Evolutionary conservation across 1,284 basidiomycete genomes (phyloP), one percentile per base, ranked within the genome.

Genomic region (Austroboletus olivaceoglutinosus): DNA sequence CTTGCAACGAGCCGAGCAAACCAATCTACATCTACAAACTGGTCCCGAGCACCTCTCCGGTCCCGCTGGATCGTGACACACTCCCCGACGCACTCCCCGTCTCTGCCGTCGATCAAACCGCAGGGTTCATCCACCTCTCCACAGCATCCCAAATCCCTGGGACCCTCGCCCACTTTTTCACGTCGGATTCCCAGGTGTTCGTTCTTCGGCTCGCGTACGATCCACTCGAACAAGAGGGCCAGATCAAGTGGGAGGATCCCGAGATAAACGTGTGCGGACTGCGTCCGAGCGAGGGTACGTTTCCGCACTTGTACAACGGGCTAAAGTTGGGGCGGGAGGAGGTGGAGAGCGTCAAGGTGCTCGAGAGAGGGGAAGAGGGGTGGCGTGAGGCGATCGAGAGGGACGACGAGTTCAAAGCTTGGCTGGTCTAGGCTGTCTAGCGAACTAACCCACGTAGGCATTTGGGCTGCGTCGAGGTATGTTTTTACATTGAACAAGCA

Each of bases 21-120:
- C 67, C 63, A 11, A 67, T 54, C 5, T 68, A 68, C 53, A 8
- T 69, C 37, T 66, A 66, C 54, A 66, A 66, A 30, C 64, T 66
- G 45, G 48, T 70, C 38, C 39, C 51, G 5, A 16, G 55, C 38
- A 51, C 58, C 25, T 40, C 52, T 8, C 40, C 52, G 0, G 45
- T 63, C 16, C 56, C 62, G 2, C 11, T 52, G 4, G 37, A 49
- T 34, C 23, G 43, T 10, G 34, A 56, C 2, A 38, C 23, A 1
- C 47, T 68, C 7, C 67, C 65, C 8, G 18, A 29, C 0, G 45
- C 42, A 2, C 62, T 66, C 36, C 67, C 64, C 21, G 46, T 69
- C 21, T 68, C 67, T 12, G 29, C 43, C 7, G 29, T 65, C 15
- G 64, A 65, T 47, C 27, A 46, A 25, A 7, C n/a, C 16, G 63